These are phyloP conservation scores for Prunella vulgaris DNA, from an alignment of 257 asterid species.

Conservation along the genomic window DNA sequence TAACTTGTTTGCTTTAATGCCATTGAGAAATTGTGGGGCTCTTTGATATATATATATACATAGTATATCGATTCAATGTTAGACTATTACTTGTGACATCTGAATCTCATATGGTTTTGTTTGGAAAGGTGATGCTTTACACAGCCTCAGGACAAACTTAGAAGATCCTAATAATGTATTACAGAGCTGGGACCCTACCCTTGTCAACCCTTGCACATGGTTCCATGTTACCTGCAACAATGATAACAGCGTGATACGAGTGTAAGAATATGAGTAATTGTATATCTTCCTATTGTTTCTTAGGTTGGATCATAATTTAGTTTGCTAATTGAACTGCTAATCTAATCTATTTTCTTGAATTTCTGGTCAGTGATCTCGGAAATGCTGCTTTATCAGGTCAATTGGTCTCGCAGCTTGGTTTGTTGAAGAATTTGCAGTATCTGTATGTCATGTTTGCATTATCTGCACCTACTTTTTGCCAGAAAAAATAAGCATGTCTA, in stretches of 20 bases:
- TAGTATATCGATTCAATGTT: not conserved
- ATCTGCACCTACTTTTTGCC: not conserved
- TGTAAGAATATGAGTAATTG: constrained; percentile 46
- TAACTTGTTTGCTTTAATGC: constrained; percentile 2
- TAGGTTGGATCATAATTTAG: not conserved
- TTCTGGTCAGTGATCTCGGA: constrained; percentile 74
- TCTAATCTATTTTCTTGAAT: constrained; percentile 5
- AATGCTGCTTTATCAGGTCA: constrained; percentile 96
- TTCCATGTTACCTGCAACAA: constrained; percentile 98
- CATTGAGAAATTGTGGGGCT: not conserved
- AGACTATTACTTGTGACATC: constrained; percentile 2
- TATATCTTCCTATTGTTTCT: not conserved
- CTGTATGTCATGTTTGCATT: constrained; percentile 46
- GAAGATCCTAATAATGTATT: constrained; percentile 89
- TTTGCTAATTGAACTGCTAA: constrained; percentile 2
- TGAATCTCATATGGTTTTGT: constrained; percentile 10
- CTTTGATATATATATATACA: not conserved
- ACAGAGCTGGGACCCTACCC: constrained; percentile 99
- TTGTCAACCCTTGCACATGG: constrained; percentile 99
- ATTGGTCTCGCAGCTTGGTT: constrained; percentile 91
- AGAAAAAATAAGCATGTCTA: not conserved
- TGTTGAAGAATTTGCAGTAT: constrained; percentile 90
- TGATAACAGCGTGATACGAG: constrained; percentile 95
- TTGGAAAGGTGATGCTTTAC: constrained; percentile 87
- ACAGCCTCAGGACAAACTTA: constrained; percentile 69